Percentiles rank a stretch among this genome's conserved stretches.
phyloP scores from a whole-genome alignment of 495 filamentous ascomycete species.

The Aspergillus hancockii region DNA sequence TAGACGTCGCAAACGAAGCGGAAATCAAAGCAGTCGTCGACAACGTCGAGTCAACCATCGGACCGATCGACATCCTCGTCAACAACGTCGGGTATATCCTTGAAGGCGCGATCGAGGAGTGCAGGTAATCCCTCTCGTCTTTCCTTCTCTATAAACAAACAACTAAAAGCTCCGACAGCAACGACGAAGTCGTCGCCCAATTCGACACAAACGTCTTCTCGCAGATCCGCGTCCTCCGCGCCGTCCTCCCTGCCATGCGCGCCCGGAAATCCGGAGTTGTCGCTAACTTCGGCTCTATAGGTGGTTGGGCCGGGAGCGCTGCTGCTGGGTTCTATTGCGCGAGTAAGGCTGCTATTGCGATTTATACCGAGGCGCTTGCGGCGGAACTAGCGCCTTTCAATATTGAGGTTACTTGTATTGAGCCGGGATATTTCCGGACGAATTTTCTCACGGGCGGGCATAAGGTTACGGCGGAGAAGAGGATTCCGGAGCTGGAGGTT shows the following conservation, averaged over 20 bases:
- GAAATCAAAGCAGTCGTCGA: constrained; percentile 32
- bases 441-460: constrained; percentile 25
- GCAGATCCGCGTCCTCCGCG: constrained; percentile 41
- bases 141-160: too few species aligned
- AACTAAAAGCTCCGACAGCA: background rate
- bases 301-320: constrained; percentile 19
- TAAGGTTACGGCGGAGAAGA: constrained; percentile 22
- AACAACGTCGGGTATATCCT: constrained; percentile 51
- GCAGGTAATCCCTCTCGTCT: background rate
- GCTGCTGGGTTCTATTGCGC: constrained; percentile 42
- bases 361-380: constrained; percentile 37
- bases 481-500: constrained; percentile 27
- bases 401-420: constrained; percentile 44
- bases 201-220: constrained; percentile 46
- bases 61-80: constrained; percentile 47
- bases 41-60: constrained; percentile 41
- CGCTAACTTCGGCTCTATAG: constrained; percentile 36
- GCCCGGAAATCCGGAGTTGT: constrained; percentile 42
- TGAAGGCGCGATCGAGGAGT: constrained; percentile 19
- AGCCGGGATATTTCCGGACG: constrained; percentile 55
- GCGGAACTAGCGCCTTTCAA: constrained; percentile 44
- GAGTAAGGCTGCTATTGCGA: constrained; percentile 45
- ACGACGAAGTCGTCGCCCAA: constrained; percentile 7
- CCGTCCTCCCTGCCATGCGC: constrained; percentile 51
- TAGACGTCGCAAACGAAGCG: constrained; percentile 38